Evolutionary conservation across 2,329 filamentous ascomycete species (phyloP), one percentile per base, ranked within the genome.

Genomic region (Apiospora rasikravindrae): DNA sequence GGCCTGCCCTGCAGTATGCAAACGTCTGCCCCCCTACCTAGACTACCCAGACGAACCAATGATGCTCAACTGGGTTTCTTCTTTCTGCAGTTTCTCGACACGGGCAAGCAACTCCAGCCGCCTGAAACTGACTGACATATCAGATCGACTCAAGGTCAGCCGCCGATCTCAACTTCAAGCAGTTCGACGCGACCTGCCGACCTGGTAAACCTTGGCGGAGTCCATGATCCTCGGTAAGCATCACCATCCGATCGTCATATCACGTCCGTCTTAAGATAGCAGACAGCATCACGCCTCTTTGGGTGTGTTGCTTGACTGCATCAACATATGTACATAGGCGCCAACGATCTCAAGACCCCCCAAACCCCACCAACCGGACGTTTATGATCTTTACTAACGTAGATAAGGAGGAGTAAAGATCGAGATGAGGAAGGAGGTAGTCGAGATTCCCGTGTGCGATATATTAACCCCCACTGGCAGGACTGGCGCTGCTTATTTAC

Each of bases 1-100:
- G 53, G 53, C 53, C n/a, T 61, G 53, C 19, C 53, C 29, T 61
- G 53, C 53, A 37, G 53, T 37, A 61, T 37, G 53, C 53, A 57
- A 26, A 33, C 22, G 8, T 22, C 8, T 57, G 26, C 26, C 4
- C 51, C 11, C 51, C 51, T 26, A 29, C n/a, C n/a, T n/a, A 19
- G 51, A 7, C 5, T n/a, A 37, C 33, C 33, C 8, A 37, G 33
- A 29, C 51, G 26, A 57, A 19, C 29, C 29, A 40, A 64, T 37
- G 16, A 29, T 4, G 8, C 16, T 24, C 49, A 11, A 53, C 4
- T 42, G 40, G 26, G 33, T 29, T 5, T n/a, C 33, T 37, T 40
- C 29, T 19, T 33, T 8, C 26, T 33, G 26, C 26, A 33, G 26
- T 33, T 33, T 16, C 51, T 57, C 33, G 51, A 29, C 29, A 57